Percentiles rank a stretch among this genome's conserved stretches.
These are phyloP conservation scores for Ehretia macrophylla DNA, from an alignment of 257 asterid species.

Conservation along the genomic window DNA sequence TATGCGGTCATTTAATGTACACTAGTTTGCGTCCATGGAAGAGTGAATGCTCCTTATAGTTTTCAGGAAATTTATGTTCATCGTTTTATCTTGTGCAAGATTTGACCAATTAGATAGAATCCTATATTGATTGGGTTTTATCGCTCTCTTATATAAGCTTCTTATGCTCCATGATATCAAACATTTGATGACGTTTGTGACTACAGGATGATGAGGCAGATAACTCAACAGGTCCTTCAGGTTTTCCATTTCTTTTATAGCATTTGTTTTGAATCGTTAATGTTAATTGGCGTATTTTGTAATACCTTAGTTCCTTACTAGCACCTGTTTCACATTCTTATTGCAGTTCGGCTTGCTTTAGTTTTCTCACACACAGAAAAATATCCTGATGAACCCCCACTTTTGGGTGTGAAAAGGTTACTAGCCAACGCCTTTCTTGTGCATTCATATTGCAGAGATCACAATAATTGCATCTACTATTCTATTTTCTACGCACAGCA, in stretches of 20 bases:
- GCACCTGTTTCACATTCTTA: constrained; percentile 16
- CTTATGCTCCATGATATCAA: not conserved
- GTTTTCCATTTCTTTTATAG: constrained; percentile 30
- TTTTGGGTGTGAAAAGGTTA: constrained; percentile 63
- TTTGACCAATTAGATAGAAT: not conserved
- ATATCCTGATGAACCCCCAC: constrained; percentile 96
- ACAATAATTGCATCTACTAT: too few relatives aligned
- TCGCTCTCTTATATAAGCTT: not conserved
- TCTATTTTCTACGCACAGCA: too few relatives aligned
- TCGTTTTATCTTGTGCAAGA: not conserved
- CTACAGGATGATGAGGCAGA: constrained; percentile 75
- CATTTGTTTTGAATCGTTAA: constrained; percentile 17
- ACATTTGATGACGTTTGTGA: not conserved
- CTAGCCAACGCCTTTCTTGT: constrained; percentile 1
- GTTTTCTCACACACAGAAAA: constrained; percentile 86
- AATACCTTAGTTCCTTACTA: constrained; percentile 10
- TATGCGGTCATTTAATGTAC: too few relatives aligned
- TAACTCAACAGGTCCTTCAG: constrained; percentile 50
- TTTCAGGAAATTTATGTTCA: not conserved
- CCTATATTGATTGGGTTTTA: not conserved
- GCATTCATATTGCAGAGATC: not conserved
- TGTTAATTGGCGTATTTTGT: constrained; percentile 10
- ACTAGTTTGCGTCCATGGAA: not conserved
- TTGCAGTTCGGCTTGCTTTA: constrained; percentile 70
- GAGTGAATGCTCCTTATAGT: not conserved